A percentile compares a stretch with the other conserved stretches of the same genome.
phyloP scores from a whole-genome alignment of 257 asterid species.

The Jaltomata sinuosa region DNA sequence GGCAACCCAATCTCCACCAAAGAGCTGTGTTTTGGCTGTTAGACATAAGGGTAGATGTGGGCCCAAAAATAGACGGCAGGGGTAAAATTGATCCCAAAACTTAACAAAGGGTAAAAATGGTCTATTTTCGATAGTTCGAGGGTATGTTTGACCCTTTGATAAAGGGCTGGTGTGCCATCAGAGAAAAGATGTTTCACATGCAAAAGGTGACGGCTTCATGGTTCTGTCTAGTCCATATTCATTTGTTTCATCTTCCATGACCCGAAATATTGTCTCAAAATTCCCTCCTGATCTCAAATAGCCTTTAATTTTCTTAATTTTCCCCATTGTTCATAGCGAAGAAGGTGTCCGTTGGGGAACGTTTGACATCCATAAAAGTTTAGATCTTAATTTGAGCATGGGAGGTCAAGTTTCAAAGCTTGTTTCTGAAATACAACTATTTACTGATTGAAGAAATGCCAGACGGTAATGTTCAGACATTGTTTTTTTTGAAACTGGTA shows the following conservation, averaged over 20 bases:
- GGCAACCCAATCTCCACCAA: not conserved
- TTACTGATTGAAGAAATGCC: not conserved
- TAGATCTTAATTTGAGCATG: not conserved
- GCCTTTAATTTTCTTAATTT: not conserved
- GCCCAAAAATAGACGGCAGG: not conserved
- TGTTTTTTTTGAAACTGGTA: no score
- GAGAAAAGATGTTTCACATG: not conserved
- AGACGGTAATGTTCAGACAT: not conserved
- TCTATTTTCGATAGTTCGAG: not conserved
- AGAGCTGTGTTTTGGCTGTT: no score
- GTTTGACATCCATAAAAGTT: not conserved
- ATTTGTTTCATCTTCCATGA: not conserved
- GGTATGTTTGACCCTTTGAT: not conserved
- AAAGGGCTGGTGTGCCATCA: not conserved
- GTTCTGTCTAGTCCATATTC: not conserved
- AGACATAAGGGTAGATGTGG: not conserved
- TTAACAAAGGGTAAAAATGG: not conserved
- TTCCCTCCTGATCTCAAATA: not conserved
- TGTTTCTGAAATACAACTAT: not conserved
- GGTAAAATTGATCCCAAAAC: not conserved
- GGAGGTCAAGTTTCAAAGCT: not conserved
- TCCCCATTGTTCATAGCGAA: not conserved
- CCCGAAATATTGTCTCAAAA: not conserved
- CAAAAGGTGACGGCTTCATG: not conserved
- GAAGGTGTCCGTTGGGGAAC: not conserved